A percentile compares a stretch with the other conserved stretches of the same genome.
Conservation (phyloP, 768 basidiomycete species). For the Hypholoma sublateritium region DNA sequence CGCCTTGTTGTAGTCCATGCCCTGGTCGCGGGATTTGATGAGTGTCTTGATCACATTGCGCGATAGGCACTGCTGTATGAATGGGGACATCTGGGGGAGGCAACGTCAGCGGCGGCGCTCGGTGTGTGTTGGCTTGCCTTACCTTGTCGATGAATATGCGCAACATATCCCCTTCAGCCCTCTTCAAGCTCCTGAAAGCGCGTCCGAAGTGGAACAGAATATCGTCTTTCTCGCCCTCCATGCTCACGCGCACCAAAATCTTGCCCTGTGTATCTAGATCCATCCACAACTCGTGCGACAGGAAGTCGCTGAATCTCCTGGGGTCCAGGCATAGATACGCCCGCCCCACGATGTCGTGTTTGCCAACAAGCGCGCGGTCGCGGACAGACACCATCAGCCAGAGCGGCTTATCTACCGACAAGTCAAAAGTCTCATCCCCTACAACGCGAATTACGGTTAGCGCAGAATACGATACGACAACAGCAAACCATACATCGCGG, state of each 20-base stretch:
- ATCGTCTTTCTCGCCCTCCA: constrained; percentile 99
- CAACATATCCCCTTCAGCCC: constrained; percentile 94
- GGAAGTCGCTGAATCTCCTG: constrained; percentile 80
- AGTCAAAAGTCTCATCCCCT: constrained; percentile 98
- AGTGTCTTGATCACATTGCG: constrained; percentile 73
- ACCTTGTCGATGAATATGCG: constrained; percentile 98
- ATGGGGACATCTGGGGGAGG: constrained; percentile 79
- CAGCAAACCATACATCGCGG: constrained; percentile 75
- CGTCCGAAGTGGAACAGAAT: constrained; percentile 97
- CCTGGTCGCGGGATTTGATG: constrained; percentile 56
- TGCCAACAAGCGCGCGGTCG: constrained; percentile 86
- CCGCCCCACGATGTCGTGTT: constrained; percentile 90
- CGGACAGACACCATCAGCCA: constrained; percentile 98
- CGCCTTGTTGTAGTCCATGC: constrained; percentile 88
- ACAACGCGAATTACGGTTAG: background rate
- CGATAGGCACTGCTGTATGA: constrained; percentile 86
- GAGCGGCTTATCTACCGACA: constrained; percentile 89
- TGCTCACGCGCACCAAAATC: constrained; percentile 85
- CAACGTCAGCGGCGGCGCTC: background rate
- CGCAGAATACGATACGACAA: background rate
- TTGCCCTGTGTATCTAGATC: constrained; percentile 86
- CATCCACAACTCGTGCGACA: constrained; percentile 91
- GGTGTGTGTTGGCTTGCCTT: constrained; percentile 11
- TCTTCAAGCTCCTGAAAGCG: constrained; percentile 89
- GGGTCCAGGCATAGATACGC: constrained; percentile 93